These are phyloP conservation scores for Neurospora sp. DNA, from an alignment of 2,329 filamentous ascomycete species.

Conservation along the genomic window DNA sequence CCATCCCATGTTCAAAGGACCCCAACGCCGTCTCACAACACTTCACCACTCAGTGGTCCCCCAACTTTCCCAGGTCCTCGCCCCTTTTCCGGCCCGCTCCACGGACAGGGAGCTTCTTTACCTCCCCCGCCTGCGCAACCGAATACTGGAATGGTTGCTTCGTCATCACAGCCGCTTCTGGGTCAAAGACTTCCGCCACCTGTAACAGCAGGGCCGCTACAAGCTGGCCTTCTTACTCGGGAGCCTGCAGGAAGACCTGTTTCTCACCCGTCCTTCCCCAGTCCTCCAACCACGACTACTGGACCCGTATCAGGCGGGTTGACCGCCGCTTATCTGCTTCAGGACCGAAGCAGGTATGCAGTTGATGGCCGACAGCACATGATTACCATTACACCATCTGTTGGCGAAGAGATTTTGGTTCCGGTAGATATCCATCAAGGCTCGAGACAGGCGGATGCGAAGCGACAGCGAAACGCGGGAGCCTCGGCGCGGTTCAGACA, in stretches of 20 bases:
- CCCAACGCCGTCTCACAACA: conserved; percentile 11
- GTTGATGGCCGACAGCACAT: conserved; percentile 21
- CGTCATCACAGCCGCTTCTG: conserved; percentile 27
- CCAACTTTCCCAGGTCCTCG: conserved; percentile 14
- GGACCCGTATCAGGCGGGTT: not conserved
- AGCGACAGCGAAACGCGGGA: conserved; percentile 73
- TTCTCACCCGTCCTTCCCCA: not conserved
- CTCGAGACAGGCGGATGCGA: conserved; percentile 75
- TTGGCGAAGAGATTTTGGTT: conserved; percentile 41
- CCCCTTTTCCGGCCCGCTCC: conserved; percentile 6
- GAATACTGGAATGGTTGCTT: conserved; percentile 18
- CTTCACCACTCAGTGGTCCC: conserved; percentile 14
- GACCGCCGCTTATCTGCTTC: conserved; percentile 2
- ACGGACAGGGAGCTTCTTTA: not conserved
- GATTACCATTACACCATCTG: conserved; percentile 24
- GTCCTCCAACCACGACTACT: not conserved
- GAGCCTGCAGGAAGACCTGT: conserved; percentile 12
- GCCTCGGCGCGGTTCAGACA: conserved; percentile 75
- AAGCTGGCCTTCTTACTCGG: conserved; percentile 7
- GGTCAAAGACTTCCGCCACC: conserved; percentile 16
- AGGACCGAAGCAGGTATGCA: conserved; percentile 11
- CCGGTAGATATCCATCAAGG: conserved; percentile 73
- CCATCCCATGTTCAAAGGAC: conserved; percentile 15
- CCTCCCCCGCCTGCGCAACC: conserved; percentile 13
- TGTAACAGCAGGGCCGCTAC: conserved; percentile 11